A percentile compares a stretch with the other conserved stretches of the same genome.
phyloP scores from a whole-genome alignment of 345 rosid genomes.

The Trapa incisa region DNA sequence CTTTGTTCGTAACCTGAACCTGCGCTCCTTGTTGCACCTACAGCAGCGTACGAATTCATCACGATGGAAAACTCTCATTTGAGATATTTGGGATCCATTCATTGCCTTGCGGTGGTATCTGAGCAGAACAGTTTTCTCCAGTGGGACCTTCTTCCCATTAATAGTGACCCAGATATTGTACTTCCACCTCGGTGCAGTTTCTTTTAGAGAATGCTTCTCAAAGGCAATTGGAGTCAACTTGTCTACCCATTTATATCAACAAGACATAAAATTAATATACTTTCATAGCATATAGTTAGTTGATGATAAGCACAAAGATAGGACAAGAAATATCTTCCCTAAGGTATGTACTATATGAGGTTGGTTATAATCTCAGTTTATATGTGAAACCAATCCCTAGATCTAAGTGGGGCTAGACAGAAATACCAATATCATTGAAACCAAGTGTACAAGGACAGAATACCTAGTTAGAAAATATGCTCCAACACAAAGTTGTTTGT shows the following conservation, averaged over 20 bases:
- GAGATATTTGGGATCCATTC: slow-evolving; percentile 58
- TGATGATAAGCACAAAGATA: background rate
- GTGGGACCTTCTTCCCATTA: slow-evolving; percentile 82
- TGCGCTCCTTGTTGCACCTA: slow-evolving; percentile 68
- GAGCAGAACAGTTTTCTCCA: slow-evolving; percentile 82
- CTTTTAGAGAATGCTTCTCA: slow-evolving; percentile 99
- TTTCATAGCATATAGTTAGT: background rate
- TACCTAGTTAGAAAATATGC: background rate
- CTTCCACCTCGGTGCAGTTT: slow-evolving; percentile 98
- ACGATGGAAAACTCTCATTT: slow-evolving; percentile 57
- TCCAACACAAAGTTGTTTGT: slow-evolving; percentile 4
- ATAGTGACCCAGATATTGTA: slow-evolving; percentile 92
- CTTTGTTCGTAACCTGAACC: slow-evolving; percentile 66
- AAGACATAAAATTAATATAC: slow-evolving; percentile 1
- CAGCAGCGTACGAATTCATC: slow-evolving; percentile 77
- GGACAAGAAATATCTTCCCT: background rate
- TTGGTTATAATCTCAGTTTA: too few relatives aligned
- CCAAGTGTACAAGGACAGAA: background rate
- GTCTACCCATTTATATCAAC: slow-evolving; percentile 33
- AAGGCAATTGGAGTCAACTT: slow-evolving; percentile 95
- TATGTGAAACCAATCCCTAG: background rate
- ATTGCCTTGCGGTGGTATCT: slow-evolving; percentile 67
- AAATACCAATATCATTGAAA: background rate
- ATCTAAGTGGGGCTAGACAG: background rate
- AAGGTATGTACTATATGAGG: background rate